Percentiles rank a stretch among this genome's conserved stretches.
phyloP scores from a whole-genome alignment of 129 eudicot genomes.

The Arctium lappa region DNA sequence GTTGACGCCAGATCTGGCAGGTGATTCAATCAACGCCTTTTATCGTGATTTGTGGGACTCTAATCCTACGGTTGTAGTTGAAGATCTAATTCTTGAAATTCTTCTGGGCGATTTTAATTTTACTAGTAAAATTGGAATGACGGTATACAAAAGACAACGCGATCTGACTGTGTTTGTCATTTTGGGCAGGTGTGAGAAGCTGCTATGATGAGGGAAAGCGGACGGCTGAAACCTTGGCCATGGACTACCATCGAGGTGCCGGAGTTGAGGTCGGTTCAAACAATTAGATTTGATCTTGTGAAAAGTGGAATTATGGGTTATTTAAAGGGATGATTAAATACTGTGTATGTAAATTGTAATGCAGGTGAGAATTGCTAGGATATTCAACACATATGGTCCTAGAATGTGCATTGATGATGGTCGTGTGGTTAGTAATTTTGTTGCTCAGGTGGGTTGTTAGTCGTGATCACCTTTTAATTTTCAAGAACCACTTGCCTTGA shows the following conservation, averaged over 20 bases:
- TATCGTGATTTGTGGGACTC: not conserved
- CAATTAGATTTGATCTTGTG: not conserved
- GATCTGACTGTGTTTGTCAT: constrained; percentile 18
- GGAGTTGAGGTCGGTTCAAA: constrained; percentile 67
- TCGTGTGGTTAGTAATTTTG: constrained; percentile 96
- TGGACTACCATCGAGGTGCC: constrained; percentile 96
- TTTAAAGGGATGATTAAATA: not conserved
- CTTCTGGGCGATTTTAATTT: not conserved
- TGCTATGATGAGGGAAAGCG: constrained; percentile 97
- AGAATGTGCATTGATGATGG: constrained; percentile 98
- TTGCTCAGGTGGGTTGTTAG: constrained; percentile 65
- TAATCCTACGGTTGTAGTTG: not conserved
- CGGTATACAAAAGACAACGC: not conserved
- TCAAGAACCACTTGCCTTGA: not conserved
- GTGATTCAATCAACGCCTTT: not conserved
- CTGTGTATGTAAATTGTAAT: not conserved
- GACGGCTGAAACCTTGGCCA: constrained; percentile 82
- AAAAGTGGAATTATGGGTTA: not conserved
- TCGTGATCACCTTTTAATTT: not conserved
- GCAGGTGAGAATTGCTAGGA: constrained; percentile 89
- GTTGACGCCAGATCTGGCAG: constrained; percentile 5
- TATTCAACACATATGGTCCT: constrained; percentile 93
- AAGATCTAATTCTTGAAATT: not conserved
- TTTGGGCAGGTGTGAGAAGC: constrained; percentile 82
- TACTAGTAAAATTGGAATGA: not conserved